Percentiles rank a stretch among this genome's conserved stretches.
phyloP scores from a whole-genome alignment of 2,329 filamentous ascomycete species.

The Colletotrichum trifolii region DNA sequence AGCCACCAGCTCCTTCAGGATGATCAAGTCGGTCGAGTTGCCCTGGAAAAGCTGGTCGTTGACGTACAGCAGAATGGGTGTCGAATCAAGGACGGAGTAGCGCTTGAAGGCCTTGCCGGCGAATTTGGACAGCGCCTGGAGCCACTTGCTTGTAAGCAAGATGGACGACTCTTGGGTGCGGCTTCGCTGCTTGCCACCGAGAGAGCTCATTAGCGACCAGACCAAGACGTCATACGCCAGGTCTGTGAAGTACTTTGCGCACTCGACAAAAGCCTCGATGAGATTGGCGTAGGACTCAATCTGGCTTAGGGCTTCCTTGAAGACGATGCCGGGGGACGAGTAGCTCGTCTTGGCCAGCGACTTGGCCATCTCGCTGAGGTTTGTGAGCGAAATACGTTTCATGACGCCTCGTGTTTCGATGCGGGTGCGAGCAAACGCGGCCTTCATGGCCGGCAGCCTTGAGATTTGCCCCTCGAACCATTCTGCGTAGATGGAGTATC shows the following conservation, averaged over 20 bases:
- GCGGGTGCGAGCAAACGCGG: constrained; percentile 80
- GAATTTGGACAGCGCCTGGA: constrained; percentile 90
- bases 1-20: constrained; percentile 88
- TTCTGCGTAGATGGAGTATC: constrained; percentile 92
- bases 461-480: constrained; percentile 88
- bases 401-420: constrained; percentile 86
- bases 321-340: constrained; percentile 90
- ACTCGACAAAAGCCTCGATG: constrained; percentile 94
- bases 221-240: constrained; percentile 93
- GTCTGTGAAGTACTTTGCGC: constrained; percentile 91
- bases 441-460: constrained; percentile 79
- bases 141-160: constrained; percentile 87
- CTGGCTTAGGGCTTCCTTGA: constrained; percentile 87
- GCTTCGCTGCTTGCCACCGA: constrained; percentile 70
- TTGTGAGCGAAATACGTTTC: constrained; percentile 90
- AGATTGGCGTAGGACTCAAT: constrained; percentile 96
- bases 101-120: constrained; percentile 89
- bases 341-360: constrained; percentile 92
- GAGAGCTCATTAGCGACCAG: constrained; percentile 87
- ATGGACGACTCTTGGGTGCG: constrained; percentile 72
- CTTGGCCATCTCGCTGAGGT: constrained; percentile 86
- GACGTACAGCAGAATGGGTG: constrained; percentile 90
- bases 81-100: constrained; percentile 84
- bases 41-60: constrained; percentile 83
- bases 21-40: constrained; percentile 90